Conservation (phyloP, 345 rosid species). For the Conringia planisiliqua region DNA sequence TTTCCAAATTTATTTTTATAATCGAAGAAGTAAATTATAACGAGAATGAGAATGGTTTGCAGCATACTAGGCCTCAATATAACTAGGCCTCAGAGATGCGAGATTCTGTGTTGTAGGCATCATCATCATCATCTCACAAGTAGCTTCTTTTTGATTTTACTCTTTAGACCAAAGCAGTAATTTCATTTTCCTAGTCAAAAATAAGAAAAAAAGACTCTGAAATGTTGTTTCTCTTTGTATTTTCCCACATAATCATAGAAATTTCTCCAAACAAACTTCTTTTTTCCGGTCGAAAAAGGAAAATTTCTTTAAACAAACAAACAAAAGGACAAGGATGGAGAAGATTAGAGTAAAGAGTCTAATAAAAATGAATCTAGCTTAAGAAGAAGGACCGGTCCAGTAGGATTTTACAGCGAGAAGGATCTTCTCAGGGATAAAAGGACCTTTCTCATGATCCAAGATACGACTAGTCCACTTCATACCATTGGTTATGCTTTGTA, state of each 20-base stretch:
- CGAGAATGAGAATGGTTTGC: no score
- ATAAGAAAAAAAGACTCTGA: no score
- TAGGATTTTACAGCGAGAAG: conserved; percentile 82
- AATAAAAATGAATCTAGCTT: not conserved
- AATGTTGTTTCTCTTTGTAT: not conserved
- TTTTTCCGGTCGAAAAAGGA: no score
- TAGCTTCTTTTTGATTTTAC: no score
- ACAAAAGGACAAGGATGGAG: not conserved
- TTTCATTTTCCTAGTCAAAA: no score
- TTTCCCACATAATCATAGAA: not conserved
- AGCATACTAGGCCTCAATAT: no score
- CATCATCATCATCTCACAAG: no score
- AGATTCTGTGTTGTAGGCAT: no score
- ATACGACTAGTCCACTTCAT: conserved; percentile 93
- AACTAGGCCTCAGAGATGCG: no score
- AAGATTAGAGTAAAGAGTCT: not conserved
- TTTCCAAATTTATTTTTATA: no score
- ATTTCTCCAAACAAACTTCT: not conserved
- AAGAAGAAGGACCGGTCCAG: conserved; percentile 67
- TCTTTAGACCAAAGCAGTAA: no score
- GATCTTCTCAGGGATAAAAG: conserved; percentile 92
- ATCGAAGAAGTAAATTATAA: no score
- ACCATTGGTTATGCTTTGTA: conserved; percentile 69
- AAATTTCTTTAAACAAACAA: not conserved
- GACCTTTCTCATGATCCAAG: conserved; percentile 94